Evolutionary conservation across 257 asterid species (phyloP).

Genomic region (Thymus mandschuricus): DNA sequence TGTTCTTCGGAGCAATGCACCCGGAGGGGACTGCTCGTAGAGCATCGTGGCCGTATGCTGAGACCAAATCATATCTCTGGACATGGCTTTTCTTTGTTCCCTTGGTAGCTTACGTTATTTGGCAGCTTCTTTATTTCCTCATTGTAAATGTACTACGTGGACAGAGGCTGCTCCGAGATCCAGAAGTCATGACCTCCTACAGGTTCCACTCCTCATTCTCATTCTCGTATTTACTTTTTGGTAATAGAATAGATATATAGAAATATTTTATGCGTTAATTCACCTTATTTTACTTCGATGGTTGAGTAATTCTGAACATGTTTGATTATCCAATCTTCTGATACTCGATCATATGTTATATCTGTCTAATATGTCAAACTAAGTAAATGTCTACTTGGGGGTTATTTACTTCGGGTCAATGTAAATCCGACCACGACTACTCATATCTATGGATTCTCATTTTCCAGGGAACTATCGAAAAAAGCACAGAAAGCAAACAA

Average conservation of each 20-base stretch:
- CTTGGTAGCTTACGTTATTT: conserved; percentile 69
- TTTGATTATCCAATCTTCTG: too few relatives aligned
- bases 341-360: too few relatives aligned
- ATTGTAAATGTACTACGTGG: conserved; percentile 92
- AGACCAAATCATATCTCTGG: conserved; percentile 84
- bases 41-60: conserved; percentile 91
- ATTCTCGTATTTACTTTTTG: neutral
- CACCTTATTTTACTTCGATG: too few relatives aligned
- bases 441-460: neutral
- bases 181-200: conserved; percentile 99
- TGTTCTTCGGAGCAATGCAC: conserved; percentile 85
- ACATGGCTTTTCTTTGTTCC: conserved; percentile 96
- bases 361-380: too few relatives aligned
- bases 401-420: neutral
- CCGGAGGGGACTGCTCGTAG: conserved; percentile 76
- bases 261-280: too few relatives aligned
- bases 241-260: too few relatives aligned
- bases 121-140: conserved; percentile 95
- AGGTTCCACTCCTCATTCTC: conserved; percentile 49
- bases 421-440: too few relatives aligned
- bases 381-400: too few relatives aligned
- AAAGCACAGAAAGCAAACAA: conserved; percentile 96
- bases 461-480: conserved; percentile 81
- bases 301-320: too few relatives aligned
- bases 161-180: conserved; percentile 82